Evolutionary conservation across 148 eudicot genomes (phyloP).

Genomic region (Fagopyrum esculentum): DNA sequence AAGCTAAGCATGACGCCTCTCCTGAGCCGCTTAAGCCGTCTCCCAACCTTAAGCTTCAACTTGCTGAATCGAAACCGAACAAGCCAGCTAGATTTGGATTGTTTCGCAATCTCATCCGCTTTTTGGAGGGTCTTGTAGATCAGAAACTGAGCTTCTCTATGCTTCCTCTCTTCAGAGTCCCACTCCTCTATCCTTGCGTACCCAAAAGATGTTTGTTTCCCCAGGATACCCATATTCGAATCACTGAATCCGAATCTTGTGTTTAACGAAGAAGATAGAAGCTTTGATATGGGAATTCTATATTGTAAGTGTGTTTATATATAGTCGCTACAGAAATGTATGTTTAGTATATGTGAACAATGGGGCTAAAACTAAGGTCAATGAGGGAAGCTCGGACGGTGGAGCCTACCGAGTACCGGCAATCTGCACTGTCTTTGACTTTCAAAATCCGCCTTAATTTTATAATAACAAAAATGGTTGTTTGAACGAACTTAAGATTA

Average conservation of each 20-base stretch:
- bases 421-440: background rate
- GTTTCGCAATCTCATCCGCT: slow-evolving; percentile 3
- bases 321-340: background rate
- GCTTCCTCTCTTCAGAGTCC: slow-evolving; percentile 11
- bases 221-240: background rate
- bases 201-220: background rate
- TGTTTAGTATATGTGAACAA: background rate
- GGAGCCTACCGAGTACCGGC: background rate
- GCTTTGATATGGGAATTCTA: no score
- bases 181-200: slow-evolving; percentile 8
- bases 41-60: background rate
- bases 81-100: slow-evolving; percentile 2
- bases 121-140: slow-evolving; percentile 17
- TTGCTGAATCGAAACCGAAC: slow-evolving; percentile 1
- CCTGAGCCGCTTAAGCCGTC: slow-evolving; percentile 7
- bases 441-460: background rate
- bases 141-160: slow-evolving; percentile 9
- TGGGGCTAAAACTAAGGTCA: background rate
- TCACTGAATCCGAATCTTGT: background rate
- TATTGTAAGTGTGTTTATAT: background rate
- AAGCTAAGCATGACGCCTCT: slow-evolving; percentile 2
- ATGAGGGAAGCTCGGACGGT: background rate
- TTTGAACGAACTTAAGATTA: background rate
- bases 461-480: background rate
- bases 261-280: no score